Evolutionary conservation across 1,284 basidiomycete genomes (phyloP).

Genomic region (Ganoderma boninense): DNA sequence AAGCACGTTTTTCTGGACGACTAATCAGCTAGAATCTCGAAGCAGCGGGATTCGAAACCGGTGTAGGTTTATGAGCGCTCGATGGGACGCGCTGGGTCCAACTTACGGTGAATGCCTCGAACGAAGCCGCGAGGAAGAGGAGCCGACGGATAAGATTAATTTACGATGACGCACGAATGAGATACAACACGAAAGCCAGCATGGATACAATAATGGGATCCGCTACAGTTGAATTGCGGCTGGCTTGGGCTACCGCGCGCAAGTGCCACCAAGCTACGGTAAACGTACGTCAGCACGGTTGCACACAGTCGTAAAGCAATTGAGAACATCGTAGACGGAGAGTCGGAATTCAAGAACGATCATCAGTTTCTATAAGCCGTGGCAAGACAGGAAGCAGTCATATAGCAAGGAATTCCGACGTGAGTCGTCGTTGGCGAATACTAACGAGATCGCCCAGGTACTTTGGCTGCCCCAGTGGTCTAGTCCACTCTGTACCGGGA

Average conservation of each 20-base stretch:
- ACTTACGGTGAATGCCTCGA: background rate
- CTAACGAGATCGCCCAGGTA: background rate
- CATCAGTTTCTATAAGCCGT: background rate
- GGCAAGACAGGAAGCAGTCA: background rate
- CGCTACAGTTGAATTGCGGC: background rate
- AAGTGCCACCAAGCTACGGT: constrained; percentile 22
- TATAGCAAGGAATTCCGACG: background rate
- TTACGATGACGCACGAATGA: constrained; percentile 21
- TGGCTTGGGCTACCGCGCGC: constrained; percentile 15
- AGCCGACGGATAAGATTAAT: background rate
- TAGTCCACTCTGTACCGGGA: background rate
- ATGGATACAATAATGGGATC: constrained; percentile 26
- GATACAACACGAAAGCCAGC: constrained; percentile 18
- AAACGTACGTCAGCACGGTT: background rate
- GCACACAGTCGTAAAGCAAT: background rate
- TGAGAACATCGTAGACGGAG: background rate
- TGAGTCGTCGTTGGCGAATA: background rate
- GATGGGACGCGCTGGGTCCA: background rate
- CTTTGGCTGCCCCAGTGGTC: background rate
- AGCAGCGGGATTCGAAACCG: background rate
- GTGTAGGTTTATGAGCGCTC: background rate
- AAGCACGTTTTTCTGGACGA: constrained; percentile 2
- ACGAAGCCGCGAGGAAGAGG: background rate
- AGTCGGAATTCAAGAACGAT: background rate
- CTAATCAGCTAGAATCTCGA: background rate